Base-by-base conservation (phyloP, 345 rosid genomes). In the Ricinus communis region DNA sequence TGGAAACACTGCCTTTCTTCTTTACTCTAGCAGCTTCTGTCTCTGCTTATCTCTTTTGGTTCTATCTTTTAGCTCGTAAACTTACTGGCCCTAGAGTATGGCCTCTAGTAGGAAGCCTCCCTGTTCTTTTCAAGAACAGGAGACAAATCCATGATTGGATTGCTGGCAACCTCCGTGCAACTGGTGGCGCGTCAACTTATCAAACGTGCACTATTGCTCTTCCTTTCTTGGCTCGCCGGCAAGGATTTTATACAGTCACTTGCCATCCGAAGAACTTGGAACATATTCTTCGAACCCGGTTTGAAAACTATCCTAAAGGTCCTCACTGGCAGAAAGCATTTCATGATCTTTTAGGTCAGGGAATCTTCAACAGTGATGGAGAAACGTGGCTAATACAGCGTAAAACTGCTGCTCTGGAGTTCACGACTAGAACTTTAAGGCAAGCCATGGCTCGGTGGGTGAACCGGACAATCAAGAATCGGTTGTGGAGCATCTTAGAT, bases 361-460 rank as follows among this genome's bases (percentile, higher is more conserved):
- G 98, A 56, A 93, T 93, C 70, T 93, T 93, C 74, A 91, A 91
- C 71, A 87, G 90, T 68, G 98, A 93, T 31, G 98, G 98, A 9
- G 97, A 93, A 19, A 89, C 93, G 0, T 93, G 98, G 98, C 90
- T 91, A 6, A 86, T 90, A 31, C 98, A 93, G 69, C 87, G 98
- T 18, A 93, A 93, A 73, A 89, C 93, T 0, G 98, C 96, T 0
- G 97, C 97, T 12, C 86, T 91, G 4, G 98, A 93, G 87, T 93
- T 93, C 78, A 91, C 98, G 0, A 91, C 98, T 0, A 69, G 96
- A 71, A 89, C 97, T 27, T 71, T 93, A 50, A 79, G 97, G 73
- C 98, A 89, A 76, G 98, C 98, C 58, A 93, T 93, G 98, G 87
- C 86, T 66, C 85, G 98, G 21, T 93, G 98, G 98, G 96, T 93